Base-by-base conservation (phyloP, 1,139 yeast genomes). In the Hansenula lynferdii region DNA sequence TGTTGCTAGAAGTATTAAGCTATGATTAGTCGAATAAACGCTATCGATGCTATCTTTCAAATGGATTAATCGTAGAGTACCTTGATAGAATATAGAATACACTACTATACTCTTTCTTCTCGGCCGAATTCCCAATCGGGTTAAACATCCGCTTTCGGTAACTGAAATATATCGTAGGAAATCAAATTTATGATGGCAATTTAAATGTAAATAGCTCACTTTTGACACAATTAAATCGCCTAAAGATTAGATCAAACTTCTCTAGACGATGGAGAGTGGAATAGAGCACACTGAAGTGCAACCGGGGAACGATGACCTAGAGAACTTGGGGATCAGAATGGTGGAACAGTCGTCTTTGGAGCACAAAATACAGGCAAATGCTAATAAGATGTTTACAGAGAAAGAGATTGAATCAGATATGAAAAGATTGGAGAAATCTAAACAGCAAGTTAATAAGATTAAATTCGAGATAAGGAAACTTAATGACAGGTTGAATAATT, bases 311-410 rank as follows among this genome's bases (percentile, higher is more conserved):
- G 10, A 21, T 15, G 24, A 21, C 5, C 54, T 70, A 25, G 60
- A 61, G 27, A 48, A 60, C 5, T 47, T 72, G 36, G 75, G 75
- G 5, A 70, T 73, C 29, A 67, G 67, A 51, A 65, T 84, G 6
- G 77, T 86, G 44, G 89, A 85, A 49, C 97, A 90, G 57, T 79
- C 74, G 42, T 80, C 79, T 18, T 63, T 90, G 15, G 97, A 87
- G 53, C 66, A 77, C 35, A 66, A 75, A 43, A 82, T 90, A 29
- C 87, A 89, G 14, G 68, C 68, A 35, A 67, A 75, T 60, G 97
- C 96, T 1, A 79, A 80, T 46, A 67, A 67, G 37, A 77, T 75
- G 5, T 69, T 87, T 42, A 63, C 72, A 2, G 62, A 70, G 34
- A 77, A 81, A 41, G 90, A 86, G 41, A 62, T 75, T 5, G 96